These are phyloP conservation scores for Magnaporthiopsis incrustans DNA, from an alignment of 2,329 filamentous ascomycete species.

Conservation along the genomic window DNA sequence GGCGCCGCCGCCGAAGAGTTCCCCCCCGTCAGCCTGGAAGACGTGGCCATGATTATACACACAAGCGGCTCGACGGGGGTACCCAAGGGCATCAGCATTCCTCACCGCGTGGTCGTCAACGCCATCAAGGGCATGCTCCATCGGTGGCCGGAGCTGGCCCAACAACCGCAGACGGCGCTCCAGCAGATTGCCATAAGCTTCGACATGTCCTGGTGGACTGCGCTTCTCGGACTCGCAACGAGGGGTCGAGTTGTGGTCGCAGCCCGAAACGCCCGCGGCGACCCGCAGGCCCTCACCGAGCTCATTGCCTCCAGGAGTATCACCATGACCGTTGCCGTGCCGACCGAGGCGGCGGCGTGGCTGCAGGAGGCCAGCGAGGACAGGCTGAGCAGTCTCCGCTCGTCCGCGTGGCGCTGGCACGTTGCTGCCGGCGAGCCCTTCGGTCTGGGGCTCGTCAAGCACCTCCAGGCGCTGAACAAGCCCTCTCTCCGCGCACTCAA, in stretches of 20 bases:
- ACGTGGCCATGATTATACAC: slow-evolving; percentile 28
- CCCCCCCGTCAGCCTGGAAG: slow-evolving; percentile 5
- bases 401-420: not conserved
- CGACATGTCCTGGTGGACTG: slow-evolving; percentile 31
- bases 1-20: no score
- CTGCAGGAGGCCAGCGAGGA: not conserved
- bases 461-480: not conserved
- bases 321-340: not conserved
- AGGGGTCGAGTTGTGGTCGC: slow-evolving; percentile 30
- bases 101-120: slow-evolving; percentile 48
- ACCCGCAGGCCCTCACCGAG: slow-evolving; percentile 23
- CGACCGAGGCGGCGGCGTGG: slow-evolving; percentile 1
- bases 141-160: slow-evolving; percentile 13
- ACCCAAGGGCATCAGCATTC: slow-evolving; percentile 51
- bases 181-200: slow-evolving; percentile 27
- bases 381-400: not conserved
- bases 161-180: slow-evolving; percentile 11
- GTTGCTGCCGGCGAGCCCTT: slow-evolving; percentile 1
- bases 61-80: slow-evolving; percentile 50
- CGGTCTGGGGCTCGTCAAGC: not conserved
- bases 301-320: not conserved
- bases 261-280: slow-evolving; percentile 19
- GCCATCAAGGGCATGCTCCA: slow-evolving; percentile 16
- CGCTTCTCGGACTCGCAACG: slow-evolving; percentile 25
- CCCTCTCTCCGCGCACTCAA: slow-evolving; percentile 15